Base-by-base conservation (phyloP, 805 yeast genomes). In the Priceomyces melissophilus region DNA sequence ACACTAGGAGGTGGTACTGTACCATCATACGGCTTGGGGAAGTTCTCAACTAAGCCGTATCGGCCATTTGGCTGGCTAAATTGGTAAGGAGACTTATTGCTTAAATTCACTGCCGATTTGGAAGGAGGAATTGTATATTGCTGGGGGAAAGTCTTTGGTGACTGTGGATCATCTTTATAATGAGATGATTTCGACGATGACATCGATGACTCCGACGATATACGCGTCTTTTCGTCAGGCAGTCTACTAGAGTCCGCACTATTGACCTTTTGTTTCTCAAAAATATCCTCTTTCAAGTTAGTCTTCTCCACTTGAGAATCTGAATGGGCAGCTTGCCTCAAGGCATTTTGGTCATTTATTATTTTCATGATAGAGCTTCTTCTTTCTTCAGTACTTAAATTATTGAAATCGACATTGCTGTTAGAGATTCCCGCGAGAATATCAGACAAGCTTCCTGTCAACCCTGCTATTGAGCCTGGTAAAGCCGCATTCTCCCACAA, bases 351-450 rank as follows among this genome's bases (percentile, higher is more conserved):
- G 40, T 66, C 72, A 45, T 49, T 66, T 26, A 69, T 53, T 10
- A 60, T 49, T 42, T 67, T 68, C 38, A 68, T 48, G 4, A 69
- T 60, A 2, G 71, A 65, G 40, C 65, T 68, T 41, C 73, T 49
- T 33, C 73, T 57, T 47, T 68, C 69, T 42, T 65, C 67, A 35
- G 60, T 54, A 43, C 63, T 65, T 68, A 67, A 67, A 35, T 58
- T 60, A 42, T 54, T 57, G 20, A 68, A 59, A 42, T 67, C 73
- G 26, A 67, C 58, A 32, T 65, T 61, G 4, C 70, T 71, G 43
- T 60, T 66, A 29, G 60, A 58, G 44, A 61, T 46, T 6, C 67
- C 66, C 14, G 67, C 61, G 17, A 69, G 44, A 7, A 68, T 53
- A 27, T 61, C 68, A 17, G 56, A 53, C 40, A 67, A 38, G 38